Conservation (phyloP, 768 basidiomycete species). For the Lentinula boryana region DNA sequence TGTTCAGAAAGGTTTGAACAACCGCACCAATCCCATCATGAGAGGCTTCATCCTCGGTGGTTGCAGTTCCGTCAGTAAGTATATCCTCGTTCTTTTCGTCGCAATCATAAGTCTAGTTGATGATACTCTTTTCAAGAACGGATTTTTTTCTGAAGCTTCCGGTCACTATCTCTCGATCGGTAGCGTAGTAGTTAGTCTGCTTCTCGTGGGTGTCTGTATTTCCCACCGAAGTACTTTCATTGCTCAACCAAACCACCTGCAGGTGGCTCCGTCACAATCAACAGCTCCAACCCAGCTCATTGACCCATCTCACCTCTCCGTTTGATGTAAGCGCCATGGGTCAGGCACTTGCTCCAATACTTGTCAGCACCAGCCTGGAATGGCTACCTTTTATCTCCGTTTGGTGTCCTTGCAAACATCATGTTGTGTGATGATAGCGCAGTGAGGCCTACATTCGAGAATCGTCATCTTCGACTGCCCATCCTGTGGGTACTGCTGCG, state of each 20-base stretch:
- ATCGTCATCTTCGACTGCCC: conserved; percentile 14
- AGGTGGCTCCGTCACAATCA: conserved; percentile 22
- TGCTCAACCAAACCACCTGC: background rate
- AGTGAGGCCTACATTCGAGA: conserved; percentile 18
- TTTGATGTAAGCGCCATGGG: conserved; percentile 22
- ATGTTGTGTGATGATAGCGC: conserved; percentile 12
- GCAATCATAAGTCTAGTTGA: background rate
- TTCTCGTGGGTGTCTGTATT: conserved; percentile 5
- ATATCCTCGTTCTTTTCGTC: background rate
- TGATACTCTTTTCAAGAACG: background rate
- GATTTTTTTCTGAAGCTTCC: background rate
- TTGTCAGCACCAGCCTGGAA: conserved; percentile 20
- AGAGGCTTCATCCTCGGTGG: conserved; percentile 25
- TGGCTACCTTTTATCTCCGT: conserved; percentile 18
- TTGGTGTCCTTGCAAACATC: conserved; percentile 15
- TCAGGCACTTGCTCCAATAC: conserved; percentile 20
- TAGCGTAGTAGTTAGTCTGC: conserved; percentile 6
- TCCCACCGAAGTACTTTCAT: background rate
- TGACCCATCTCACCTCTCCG: conserved; percentile 16
- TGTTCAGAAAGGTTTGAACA: conserved; percentile 19
- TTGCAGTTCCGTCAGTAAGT: conserved; percentile 22
- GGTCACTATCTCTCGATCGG: conserved; percentile 12
- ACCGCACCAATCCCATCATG: conserved; percentile 16
- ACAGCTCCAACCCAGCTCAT: conserved; percentile 21
- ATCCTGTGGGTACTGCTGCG: conserved; percentile 22